Conservation (phyloP, 345 rosid species). For the Eucalyptus guilfoylei region DNA sequence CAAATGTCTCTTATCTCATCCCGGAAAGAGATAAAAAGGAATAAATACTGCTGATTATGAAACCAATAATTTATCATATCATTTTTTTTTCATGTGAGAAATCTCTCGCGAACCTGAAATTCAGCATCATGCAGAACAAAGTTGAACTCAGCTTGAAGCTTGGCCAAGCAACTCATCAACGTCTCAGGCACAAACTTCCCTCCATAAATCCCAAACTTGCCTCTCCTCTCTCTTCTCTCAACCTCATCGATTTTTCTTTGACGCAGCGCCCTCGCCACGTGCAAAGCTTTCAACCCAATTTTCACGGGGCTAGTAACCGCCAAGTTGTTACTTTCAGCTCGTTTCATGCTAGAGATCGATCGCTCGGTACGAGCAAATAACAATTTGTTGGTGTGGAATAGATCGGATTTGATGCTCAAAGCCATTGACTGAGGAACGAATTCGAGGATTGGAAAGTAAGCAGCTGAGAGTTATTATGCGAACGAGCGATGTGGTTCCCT, state of each 20-base stretch:
- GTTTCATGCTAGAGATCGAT: not conserved
- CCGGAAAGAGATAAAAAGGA: not conserved
- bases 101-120: slow-evolving; percentile 47
- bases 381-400: not conserved
- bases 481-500: not conserved
- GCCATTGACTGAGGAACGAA: not conserved
- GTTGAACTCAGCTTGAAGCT: slow-evolving; percentile 53
- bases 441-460: not conserved
- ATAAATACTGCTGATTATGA: no score
- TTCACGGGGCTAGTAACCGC: not conserved
- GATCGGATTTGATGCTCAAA: not conserved
- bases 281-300: not conserved
- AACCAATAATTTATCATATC: not conserved
- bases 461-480: not conserved
- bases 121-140: slow-evolving; percentile 20
- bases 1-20: not conserved
- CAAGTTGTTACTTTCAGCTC: not conserved
- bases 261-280: not conserved
- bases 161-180: slow-evolving; percentile 26
- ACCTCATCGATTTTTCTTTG: not conserved
- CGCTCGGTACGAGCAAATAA: not conserved
- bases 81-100: not conserved
- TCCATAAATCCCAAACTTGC: slow-evolving; percentile 63
- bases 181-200: slow-evolving; percentile 77
- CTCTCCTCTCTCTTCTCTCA: not conserved